Conservation (phyloP, 345 rosid species). For the Psidium friedrichsthalianum region DNA sequence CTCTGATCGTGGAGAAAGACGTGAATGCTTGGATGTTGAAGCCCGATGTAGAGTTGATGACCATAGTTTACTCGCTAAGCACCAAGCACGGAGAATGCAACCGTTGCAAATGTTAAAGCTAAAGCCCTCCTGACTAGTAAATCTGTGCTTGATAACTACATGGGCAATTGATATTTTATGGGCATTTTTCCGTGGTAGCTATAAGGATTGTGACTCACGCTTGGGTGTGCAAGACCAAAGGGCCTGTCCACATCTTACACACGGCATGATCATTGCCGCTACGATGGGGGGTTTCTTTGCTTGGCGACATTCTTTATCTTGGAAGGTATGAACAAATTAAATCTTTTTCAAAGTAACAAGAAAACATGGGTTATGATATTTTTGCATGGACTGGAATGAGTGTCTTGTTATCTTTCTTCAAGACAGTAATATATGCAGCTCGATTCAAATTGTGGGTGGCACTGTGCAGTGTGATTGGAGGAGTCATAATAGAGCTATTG, state of each 20-base stretch:
- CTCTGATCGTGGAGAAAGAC: constrained; percentile 17
- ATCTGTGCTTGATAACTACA: background rate
- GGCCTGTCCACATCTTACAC: constrained; percentile 1
- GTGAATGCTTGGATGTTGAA: constrained; percentile 30
- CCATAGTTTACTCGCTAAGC: constrained; percentile 18
- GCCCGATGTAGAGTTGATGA: constrained; percentile 10
- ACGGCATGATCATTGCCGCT: background rate
- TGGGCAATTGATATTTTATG: background rate
- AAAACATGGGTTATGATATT: background rate
- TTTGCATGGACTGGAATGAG: background rate
- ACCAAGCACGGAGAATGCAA: background rate
- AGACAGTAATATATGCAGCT: background rate
- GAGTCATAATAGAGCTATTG: constrained; percentile 2
- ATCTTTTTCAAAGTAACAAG: background rate
- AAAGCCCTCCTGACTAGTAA: background rate
- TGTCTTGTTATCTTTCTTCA: background rate
- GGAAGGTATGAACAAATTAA: background rate
- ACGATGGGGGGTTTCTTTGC: constrained; percentile 6
- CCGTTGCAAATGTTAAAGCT: background rate
- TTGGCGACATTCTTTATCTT: constrained; percentile 3
- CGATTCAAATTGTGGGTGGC: background rate
- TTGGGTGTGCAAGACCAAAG: constrained; percentile 3
- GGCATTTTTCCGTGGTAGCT: background rate
- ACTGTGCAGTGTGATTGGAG: constrained; percentile 9
- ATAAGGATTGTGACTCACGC: background rate